phyloP scores from a whole-genome alignment of 306 rosid species.

The Sesbania bispinosa region DNA sequence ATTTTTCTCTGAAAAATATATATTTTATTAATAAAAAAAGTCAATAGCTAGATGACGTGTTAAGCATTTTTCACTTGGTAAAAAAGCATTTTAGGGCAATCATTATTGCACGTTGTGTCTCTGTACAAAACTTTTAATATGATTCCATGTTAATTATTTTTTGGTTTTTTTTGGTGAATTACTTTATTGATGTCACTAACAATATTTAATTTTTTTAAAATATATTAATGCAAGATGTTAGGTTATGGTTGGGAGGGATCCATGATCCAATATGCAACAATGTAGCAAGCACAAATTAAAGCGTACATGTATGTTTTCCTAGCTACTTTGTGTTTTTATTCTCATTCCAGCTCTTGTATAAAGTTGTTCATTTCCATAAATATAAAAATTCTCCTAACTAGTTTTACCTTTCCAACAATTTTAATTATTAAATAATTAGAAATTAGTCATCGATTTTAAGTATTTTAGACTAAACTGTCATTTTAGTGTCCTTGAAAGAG shows the following conservation, averaged over 20 bases:
- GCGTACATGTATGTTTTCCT: neutral
- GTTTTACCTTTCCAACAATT: too few species aligned
- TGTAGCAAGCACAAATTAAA: neutral
- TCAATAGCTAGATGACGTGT: neutral
- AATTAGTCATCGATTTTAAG: too few species aligned
- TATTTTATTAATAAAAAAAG: neutral
- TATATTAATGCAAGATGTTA: neutral
- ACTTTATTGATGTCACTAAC: too few species aligned
- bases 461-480: too few species aligned
- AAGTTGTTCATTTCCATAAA: neutral
- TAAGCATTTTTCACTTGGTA: neutral
- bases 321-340: neutral
- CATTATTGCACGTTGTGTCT: neutral
- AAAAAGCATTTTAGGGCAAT: neutral
- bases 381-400: too few species aligned
- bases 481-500: too few species aligned
- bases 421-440: too few species aligned
- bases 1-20: neutral
- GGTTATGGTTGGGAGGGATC: neutral
- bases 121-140: neutral
- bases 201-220: too few species aligned
- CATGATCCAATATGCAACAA: neutral
- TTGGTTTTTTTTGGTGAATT: too few species aligned
- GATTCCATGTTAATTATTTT: neutral
- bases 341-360: neutral